phyloP scores from a whole-genome alignment of 768 basidiomycete species.

The Boletus fagicola region DNA sequence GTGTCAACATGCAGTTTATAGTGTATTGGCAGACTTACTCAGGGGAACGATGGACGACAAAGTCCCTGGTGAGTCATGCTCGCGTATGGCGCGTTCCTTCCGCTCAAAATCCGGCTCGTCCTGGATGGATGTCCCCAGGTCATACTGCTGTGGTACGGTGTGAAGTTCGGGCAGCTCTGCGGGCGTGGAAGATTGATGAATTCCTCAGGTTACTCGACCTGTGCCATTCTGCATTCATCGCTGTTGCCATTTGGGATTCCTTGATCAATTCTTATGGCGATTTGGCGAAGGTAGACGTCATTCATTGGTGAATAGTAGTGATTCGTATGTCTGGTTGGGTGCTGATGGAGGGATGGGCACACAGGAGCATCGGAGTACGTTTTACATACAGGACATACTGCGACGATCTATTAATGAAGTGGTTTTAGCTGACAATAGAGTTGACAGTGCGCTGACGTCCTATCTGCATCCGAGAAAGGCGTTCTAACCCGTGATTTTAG shows the following conservation, averaged over 20 bases:
- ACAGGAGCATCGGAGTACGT: constrained; percentile 27
- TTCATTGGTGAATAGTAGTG: constrained; percentile 22
- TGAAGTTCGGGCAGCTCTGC: not conserved
- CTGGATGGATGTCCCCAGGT: constrained; percentile 11
- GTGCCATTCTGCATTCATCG: constrained; percentile 26
- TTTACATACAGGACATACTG: not conserved
- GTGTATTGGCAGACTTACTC: constrained; percentile 23
- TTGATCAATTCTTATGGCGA: constrained; percentile 23
- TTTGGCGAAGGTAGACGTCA: constrained; percentile 3
- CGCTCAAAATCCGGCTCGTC: not conserved
- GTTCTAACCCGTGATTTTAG: constrained; percentile 9
- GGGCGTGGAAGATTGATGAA: not conserved
- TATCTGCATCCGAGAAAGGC: not conserved
- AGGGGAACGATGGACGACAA: constrained; percentile 17
- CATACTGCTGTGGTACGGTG: constrained; percentile 18
- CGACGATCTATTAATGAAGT: not conserved
- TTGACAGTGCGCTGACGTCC: constrained; percentile 18
- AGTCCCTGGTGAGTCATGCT: constrained; percentile 15
- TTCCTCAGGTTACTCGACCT: constrained; percentile 23
- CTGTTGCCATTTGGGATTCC: constrained; percentile 26
- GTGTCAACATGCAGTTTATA: constrained; percentile 26
- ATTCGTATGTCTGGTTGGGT: not conserved
- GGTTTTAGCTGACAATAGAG: constrained; percentile 16
- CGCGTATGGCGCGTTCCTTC: not conserved
- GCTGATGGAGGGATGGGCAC: not conserved